Conservation (phyloP, 2,329 filamentous ascomycete genomes). For the Daldinia sp. region DNA sequence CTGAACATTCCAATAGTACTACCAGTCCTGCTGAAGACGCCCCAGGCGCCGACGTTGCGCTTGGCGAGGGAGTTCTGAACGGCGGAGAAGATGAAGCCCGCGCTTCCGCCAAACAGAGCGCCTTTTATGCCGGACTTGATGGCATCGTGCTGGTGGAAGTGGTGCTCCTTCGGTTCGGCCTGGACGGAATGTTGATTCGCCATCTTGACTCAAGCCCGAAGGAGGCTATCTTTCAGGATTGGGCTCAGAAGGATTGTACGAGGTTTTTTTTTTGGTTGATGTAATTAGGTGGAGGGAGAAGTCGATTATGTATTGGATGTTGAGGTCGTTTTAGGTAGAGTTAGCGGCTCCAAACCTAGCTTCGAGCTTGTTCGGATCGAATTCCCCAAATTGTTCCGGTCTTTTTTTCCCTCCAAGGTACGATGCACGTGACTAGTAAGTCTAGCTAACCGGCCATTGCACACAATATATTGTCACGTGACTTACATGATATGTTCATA, state of each 20-base stretch:
- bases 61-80: constrained; percentile 89
- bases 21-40: constrained; percentile 83
- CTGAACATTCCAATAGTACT: constrained; percentile 75
- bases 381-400: background rate
- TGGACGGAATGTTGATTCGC: constrained; percentile 43
- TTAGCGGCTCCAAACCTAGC: background rate
- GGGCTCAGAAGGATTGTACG: constrained; percentile 13
- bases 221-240: constrained; percentile 41
- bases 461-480: background rate
- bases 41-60: constrained; percentile 83
- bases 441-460: too few relatives aligned
- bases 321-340: constrained; percentile 4
- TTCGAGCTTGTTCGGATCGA: constrained; percentile 4
- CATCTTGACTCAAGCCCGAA: constrained; percentile 49
- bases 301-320: background rate
- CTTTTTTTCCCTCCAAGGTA: background rate
- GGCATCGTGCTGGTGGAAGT: constrained; percentile 81
- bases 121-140: constrained; percentile 74
- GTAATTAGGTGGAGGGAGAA: background rate
- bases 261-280: background rate
- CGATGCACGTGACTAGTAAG: background rate
- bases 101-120: constrained; percentile 72
- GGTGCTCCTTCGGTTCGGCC: constrained; percentile 54
- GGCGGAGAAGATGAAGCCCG: constrained; percentile 79
- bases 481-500: background rate